Percentiles rank a stretch among this genome's conserved stretches.
Conservation (phyloP, 305 asterid genomes). For the Coffea humblotiana region DNA sequence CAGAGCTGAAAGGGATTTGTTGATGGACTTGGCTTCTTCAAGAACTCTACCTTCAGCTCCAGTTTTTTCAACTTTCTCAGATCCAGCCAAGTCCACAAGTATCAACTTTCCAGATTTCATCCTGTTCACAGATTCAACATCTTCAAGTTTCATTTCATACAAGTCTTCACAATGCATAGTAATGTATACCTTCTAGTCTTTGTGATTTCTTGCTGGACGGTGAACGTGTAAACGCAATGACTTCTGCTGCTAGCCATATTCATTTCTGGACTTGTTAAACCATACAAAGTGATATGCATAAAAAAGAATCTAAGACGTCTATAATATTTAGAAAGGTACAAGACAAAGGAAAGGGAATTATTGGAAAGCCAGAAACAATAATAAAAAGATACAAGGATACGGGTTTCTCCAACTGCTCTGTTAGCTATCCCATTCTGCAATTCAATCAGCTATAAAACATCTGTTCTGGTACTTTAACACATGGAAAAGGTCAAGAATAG, state of each 20-base stretch:
- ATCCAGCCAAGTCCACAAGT: conserved; percentile 92
- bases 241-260: conserved; percentile 89
- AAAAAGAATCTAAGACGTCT: not conserved
- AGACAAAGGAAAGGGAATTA: not conserved
- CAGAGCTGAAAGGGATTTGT: conserved; percentile 81
- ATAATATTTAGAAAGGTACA: no score
- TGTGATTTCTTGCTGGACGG: conserved; percentile 53
- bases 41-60: conserved; percentile 91
- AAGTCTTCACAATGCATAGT: conserved; percentile 14
- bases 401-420: conserved; percentile 93
- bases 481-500: conserved; percentile 16
- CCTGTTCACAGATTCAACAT: conserved; percentile 39
- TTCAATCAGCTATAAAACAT: conserved; percentile 22
- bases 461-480: not conserved
- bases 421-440: conserved; percentile 78
- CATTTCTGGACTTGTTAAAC: conserved; percentile 64
- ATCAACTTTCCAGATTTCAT: conserved; percentile 56
- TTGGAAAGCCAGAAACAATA: conserved; percentile 4
- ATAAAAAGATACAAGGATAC: conserved; percentile 45
- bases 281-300: not conserved
- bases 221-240: conserved; percentile 70
- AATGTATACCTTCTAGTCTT: conserved; percentile 54
- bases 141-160: conserved; percentile 16
- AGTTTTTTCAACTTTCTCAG: conserved; percentile 89
- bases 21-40: conserved; percentile 91